phyloP scores from a whole-genome alignment of 768 basidiomycete genomes.

The Lactifluus volemus region DNA sequence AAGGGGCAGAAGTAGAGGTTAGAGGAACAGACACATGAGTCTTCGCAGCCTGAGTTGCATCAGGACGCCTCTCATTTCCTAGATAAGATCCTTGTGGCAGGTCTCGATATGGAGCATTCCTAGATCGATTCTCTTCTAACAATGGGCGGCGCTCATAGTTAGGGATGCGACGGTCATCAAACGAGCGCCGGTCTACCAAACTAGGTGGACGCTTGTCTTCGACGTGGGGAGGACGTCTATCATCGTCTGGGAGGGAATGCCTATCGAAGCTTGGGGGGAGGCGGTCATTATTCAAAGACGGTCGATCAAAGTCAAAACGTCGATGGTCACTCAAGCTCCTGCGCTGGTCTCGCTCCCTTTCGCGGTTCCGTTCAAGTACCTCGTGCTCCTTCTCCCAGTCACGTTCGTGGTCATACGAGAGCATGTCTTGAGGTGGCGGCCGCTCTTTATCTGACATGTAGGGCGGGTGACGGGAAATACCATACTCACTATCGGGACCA shows the following conservation, averaged over 20 bases:
- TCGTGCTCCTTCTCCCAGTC: constrained; percentile 32
- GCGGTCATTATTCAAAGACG: constrained; percentile 31
- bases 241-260: constrained; percentile 15
- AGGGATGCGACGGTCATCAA: constrained; percentile 3
- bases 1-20: neutral
- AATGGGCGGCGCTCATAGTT: constrained; percentile 15
- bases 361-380: constrained; percentile 7
- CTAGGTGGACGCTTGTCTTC: constrained; percentile 20
- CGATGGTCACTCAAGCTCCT: constrained; percentile 26
- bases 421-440: constrained; percentile 24
- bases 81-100: neutral
- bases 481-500: constrained; percentile 14
- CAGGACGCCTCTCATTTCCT: constrained; percentile 5
- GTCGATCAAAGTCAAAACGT: constrained; percentile 33
- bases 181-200: constrained; percentile 6
- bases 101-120: constrained; percentile 13
- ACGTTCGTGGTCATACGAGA: constrained; percentile 28
- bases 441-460: constrained; percentile 21
- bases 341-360: constrained; percentile 28
- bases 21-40: neutral
- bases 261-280: constrained; percentile 24
- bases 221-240: constrained; percentile 14
- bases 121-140: constrained; percentile 11
- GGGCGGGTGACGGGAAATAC: constrained; percentile 23
- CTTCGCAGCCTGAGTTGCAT: neutral